Conservation (phyloP, 176 grass and related monocot species). For the Raddia guianensis region DNA sequence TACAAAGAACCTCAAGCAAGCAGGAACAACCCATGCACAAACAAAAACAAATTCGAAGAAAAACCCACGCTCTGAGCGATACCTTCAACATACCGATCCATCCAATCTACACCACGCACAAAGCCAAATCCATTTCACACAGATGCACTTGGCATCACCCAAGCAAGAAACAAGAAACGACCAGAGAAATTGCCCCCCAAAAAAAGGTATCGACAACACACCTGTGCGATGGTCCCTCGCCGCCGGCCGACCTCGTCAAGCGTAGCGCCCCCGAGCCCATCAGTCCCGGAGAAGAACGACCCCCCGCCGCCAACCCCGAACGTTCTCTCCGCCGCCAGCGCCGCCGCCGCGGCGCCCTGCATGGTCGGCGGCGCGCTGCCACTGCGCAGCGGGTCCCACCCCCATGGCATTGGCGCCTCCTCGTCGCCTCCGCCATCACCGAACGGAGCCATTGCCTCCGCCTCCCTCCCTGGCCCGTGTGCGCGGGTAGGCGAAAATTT, state of each 20-base stretch:
- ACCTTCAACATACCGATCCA: neutral
- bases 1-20: neutral
- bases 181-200: neutral
- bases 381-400: constrained; percentile 55
- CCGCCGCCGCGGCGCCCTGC: constrained; percentile 49
- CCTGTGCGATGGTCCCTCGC: constrained; percentile 24
- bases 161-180: neutral
- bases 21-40: neutral
- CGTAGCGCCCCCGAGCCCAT: constrained; percentile 62
- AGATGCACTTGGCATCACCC: neutral
- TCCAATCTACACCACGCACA: constrained; percentile 31
- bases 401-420: neutral
- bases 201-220: neutral
- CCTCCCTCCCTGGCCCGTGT: neutral
- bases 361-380: constrained; percentile 87
- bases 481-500: constrained; percentile 33
- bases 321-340: constrained; percentile 13
- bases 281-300: constrained; percentile 65
- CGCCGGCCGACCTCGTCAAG: constrained; percentile 41
- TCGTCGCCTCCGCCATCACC: neutral
- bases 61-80: neutral
- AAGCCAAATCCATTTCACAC: neutral
- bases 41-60: neutral
- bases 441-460: neutral
- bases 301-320: constrained; percentile 25